Percentiles rank a stretch among this genome's conserved stretches.
phyloP scores from a whole-genome alignment of 768 basidiomycete species.

The Lepiota brunneoincarnata region DNA sequence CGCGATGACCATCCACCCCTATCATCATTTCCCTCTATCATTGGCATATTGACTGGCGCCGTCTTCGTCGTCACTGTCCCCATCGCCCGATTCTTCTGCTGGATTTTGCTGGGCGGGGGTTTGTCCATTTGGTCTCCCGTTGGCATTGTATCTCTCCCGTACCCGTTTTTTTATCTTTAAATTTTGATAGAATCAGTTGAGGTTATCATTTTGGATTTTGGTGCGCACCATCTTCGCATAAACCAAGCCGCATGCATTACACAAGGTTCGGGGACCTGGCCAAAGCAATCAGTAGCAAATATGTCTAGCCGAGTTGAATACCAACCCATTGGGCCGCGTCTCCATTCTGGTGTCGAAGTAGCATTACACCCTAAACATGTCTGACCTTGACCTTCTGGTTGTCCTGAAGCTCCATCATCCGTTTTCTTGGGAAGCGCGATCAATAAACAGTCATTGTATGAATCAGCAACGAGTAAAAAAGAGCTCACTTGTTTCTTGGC shows the following conservation, averaged over 20 bases:
- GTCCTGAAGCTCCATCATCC: constrained; percentile 2
- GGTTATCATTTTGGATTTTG: constrained; percentile 8
- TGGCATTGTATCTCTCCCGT: constrained; percentile 21
- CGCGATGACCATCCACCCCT: not conserved
- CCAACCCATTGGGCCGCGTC: constrained; percentile 78
- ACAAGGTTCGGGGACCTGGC: constrained; percentile 78
- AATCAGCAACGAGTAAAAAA: not conserved
- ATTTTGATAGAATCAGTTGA: constrained; percentile 1
- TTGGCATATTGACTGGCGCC: constrained; percentile 3
- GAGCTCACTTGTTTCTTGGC: constrained; percentile 5
- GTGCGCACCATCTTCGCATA: constrained; percentile 78
- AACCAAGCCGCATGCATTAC: constrained; percentile 84
- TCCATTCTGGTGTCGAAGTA: constrained; percentile 87
- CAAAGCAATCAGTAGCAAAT: constrained; percentile 14
- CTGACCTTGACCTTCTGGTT: constrained; percentile 44
- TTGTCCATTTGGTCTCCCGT: constrained; percentile 11
- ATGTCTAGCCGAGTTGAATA: constrained; percentile 7
- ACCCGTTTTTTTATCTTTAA: constrained; percentile 33
- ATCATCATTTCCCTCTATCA: constrained; percentile 9
- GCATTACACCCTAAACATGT: constrained; percentile 80
- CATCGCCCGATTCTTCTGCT: constrained; percentile 9
- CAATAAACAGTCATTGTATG: not conserved
- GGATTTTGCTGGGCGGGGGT: constrained; percentile 8
- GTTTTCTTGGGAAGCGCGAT: constrained; percentile 6
- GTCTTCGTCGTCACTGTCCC: constrained; percentile 12